Evolutionary conservation across 495 filamentous ascomycete genomes (phyloP).

Genomic region (Annulohypoxylon moriforme): DNA sequence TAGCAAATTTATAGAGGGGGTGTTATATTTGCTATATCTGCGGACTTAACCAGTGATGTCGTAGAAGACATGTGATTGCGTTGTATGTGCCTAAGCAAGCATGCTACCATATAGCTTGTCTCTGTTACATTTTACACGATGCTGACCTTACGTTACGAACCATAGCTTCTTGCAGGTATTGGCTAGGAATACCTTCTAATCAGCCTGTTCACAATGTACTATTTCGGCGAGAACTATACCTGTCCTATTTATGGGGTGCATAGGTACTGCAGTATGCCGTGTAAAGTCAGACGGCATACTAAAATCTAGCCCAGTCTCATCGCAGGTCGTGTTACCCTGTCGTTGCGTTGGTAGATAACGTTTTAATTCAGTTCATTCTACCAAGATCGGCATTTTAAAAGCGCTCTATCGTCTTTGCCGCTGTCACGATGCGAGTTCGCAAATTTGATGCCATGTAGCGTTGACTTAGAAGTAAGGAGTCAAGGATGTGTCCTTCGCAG

Average conservation of each 20-base stretch:
- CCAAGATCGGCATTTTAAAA: constrained; percentile 21
- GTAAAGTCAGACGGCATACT: constrained; percentile 19
- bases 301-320: constrained; percentile 28
- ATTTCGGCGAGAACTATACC: constrained; percentile 24
- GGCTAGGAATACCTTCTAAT: constrained; percentile 27
- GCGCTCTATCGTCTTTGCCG: neutral
- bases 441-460: neutral
- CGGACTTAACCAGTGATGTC: constrained; percentile 10
- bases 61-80: constrained; percentile 31
- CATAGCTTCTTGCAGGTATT: constrained; percentile 18
- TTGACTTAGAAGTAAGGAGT: constrained; percentile 19
- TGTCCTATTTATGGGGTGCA: constrained; percentile 18
- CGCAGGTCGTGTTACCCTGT: constrained; percentile 17
- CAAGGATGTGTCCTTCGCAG: neutral
- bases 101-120: constrained; percentile 6
- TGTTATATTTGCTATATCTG: constrained; percentile 8
- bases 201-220: constrained; percentile 10
- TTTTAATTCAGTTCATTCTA: constrained; percentile 3
- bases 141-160: constrained; percentile 19
- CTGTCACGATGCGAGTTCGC: neutral
- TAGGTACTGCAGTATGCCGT: constrained; percentile 30
- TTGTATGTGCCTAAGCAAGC: constrained; percentile 21
- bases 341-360: constrained; percentile 21
- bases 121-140: constrained; percentile 15
- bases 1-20: constrained; percentile 4